A percentile compares a stretch with the other conserved stretches of the same genome.
Evolutionary conservation across 2,329 filamentous ascomycete genomes (phyloP).

Genomic region (Clarireedia monteithiana): DNA sequence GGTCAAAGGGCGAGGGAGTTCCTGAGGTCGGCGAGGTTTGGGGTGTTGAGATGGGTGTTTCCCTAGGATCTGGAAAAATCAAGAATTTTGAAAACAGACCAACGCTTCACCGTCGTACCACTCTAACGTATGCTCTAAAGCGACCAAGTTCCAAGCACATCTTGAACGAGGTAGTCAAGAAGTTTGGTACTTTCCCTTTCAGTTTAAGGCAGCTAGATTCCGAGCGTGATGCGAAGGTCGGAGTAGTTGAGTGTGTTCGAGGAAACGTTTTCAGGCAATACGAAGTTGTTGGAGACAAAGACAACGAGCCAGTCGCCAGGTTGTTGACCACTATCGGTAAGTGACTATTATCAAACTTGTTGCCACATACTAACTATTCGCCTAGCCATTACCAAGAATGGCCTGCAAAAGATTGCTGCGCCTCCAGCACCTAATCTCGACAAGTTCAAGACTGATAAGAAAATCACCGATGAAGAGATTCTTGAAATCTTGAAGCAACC

Average conservation of each 20-base stretch:
- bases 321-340: slow-evolving; percentile 88
- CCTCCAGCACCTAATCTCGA: slow-evolving; percentile 68
- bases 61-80: slow-evolving; percentile 85
- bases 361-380: slow-evolving; percentile 21
- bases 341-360: slow-evolving; percentile 31
- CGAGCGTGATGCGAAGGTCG: slow-evolving; percentile 90
- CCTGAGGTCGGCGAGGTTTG: slow-evolving; percentile 90
- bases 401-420: slow-evolving; percentile 75
- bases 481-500: slow-evolving; percentile 91
- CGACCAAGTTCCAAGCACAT: slow-evolving; percentile 87
- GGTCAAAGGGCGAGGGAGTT: slow-evolving; percentile 81
- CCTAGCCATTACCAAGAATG: slow-evolving; percentile 93
- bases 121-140: slow-evolving; percentile 88
- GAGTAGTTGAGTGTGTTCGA: slow-evolving; percentile 92
- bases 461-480: slow-evolving; percentile 93
- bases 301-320: slow-evolving; percentile 74
- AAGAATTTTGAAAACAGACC: slow-evolving; percentile 83
- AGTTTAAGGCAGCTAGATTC: slow-evolving; percentile 94
- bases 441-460: slow-evolving; percentile 92
- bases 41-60: slow-evolving; percentile 95
- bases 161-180: slow-evolving; percentile 91
- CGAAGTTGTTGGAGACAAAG: slow-evolving; percentile 91
- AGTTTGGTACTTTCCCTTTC: slow-evolving; percentile 97
- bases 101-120: slow-evolving; percentile 88
- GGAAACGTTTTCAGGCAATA: slow-evolving; percentile 91